Conservation (phyloP, 1,284 basidiomycete species). For the Chalciporus sp. region DNA sequence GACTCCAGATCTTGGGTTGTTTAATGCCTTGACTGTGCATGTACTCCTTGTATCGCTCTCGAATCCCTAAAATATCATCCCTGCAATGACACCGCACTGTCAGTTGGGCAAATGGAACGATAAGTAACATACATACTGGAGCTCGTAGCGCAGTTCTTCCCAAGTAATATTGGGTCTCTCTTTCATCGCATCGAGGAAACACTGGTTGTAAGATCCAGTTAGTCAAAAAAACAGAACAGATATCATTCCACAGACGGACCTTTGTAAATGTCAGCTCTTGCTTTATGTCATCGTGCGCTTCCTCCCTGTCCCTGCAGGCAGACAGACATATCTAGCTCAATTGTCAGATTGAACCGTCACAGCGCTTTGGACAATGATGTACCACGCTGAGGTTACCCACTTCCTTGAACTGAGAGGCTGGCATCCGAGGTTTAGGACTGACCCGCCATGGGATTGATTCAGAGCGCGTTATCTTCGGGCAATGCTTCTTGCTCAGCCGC, state of each 20-base stretch:
- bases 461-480: background rate
- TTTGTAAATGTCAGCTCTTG: conserved; percentile 28
- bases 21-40: background rate
- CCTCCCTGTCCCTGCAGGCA: conserved; percentile 29
- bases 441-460: conserved; percentile 1
- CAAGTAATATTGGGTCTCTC: conserved; percentile 24
- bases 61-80: conserved; percentile 19
- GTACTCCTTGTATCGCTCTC: conserved; percentile 12
- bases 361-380: no score
- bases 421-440: conserved; percentile 7
- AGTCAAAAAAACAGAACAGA: background rate
- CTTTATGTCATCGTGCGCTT: conserved; percentile 23
- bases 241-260: conserved; percentile 11
- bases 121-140: conserved; percentile 17
- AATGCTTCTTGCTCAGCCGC: conserved; percentile 2
- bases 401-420: conserved; percentile 4
- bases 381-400: conserved; percentile 24
- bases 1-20: conserved; percentile 10
- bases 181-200: conserved; percentile 24
- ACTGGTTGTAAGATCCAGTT: conserved; percentile 13
- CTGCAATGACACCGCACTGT: conserved; percentile 13
- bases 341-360: no score
- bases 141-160: conserved; percentile 18
- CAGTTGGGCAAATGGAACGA: no score
- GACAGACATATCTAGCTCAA: conserved; percentile 20